Base-by-base conservation (phyloP, 495 filamentous ascomycete genomes). In the Clavariopsis aquatica region DNA sequence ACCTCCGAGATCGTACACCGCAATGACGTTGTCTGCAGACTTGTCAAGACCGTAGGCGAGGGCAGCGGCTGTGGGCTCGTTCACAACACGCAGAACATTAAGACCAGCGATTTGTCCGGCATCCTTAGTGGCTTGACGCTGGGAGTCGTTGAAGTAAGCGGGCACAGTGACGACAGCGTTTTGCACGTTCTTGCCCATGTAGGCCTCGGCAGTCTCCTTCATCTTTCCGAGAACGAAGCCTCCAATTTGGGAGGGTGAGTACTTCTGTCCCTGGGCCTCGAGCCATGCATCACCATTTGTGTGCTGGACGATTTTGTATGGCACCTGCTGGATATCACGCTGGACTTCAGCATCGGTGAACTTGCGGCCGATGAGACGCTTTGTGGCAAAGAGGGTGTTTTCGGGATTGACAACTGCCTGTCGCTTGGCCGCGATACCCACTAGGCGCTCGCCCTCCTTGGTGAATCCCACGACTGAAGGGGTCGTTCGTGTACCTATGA, bases 271-370 rank as follows among this genome's bases (percentile, higher is more conserved):
- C 70, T 92, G 92, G 70, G 94, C 93, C 80, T 93, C 87, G 60
- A 98, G 89, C 94, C 94, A 98, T 70, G 94, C 94, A 72, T 98
- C 94, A 70, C 94, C 94, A 75, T 98, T 98, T 78, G 83, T 85
- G 86, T 98, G 94, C 79, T 96, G 93, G 49, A 98, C 88, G 72
- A 98, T 98, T 85, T 98, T 98, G 85, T 96, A 98, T 57, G 94
- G 94, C 15, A 98, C 94, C 79, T 98, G 91, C 79, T 94, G 90
- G 77, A 98, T 93, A 71, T 98, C 94, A 74, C 93, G 89, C 84
- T 98, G 94, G 41, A 96, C 92, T 83, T 98, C 94, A 68, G 83
- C 74, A 75, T 98, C 94, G 75, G 88, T 94, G 83, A 92, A 98
- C 83, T 98, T 98, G 75, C 94, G 92, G 70, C 94, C 94, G 76